Conservation (phyloP, 2,329 filamentous ascomycete genomes). For the Colletotrichum costaricense region DNA sequence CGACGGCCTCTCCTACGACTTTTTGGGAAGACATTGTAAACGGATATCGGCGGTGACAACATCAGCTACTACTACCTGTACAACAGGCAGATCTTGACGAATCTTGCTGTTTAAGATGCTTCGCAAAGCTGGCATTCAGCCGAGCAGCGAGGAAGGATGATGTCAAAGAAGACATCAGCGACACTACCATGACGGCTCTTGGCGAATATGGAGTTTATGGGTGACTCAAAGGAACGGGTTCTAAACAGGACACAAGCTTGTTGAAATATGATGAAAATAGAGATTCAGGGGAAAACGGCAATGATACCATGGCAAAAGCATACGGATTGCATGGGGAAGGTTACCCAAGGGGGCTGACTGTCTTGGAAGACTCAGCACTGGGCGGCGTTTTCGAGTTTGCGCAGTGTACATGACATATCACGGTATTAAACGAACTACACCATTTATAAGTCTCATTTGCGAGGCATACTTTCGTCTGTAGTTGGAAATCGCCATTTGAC, state of each 20-base stretch:
- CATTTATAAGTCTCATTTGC: background rate
- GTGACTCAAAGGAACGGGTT: background rate
- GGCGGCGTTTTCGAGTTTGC: slow-evolving; percentile 17
- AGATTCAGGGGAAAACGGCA: slow-evolving; percentile 4
- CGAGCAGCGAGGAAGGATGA: background rate
- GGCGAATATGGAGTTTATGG: slow-evolving; percentile 15
- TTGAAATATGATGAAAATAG: slow-evolving; percentile 18
- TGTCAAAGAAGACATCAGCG: background rate
- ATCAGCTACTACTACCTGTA: background rate
- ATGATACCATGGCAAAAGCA: slow-evolving; percentile 29
- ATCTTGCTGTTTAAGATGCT: background rate
- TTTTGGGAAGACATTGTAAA: background rate
- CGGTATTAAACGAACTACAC: slow-evolving; percentile 15
- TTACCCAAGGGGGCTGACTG: background rate
- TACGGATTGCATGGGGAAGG: slow-evolving; percentile 32
- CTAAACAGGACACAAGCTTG: slow-evolving; percentile 1
- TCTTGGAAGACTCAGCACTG: background rate
- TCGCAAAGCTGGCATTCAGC: background rate
- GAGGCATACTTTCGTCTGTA: background rate
- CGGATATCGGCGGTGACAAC: background rate
- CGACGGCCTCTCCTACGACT: background rate
- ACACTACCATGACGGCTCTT: background rate
- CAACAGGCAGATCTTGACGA: background rate
- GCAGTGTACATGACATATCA: background rate
- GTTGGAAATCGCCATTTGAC: background rate